phyloP scores from a whole-genome alignment of 192 early-diverging fungal species.

The Polychytrium aggregatum region DNA sequence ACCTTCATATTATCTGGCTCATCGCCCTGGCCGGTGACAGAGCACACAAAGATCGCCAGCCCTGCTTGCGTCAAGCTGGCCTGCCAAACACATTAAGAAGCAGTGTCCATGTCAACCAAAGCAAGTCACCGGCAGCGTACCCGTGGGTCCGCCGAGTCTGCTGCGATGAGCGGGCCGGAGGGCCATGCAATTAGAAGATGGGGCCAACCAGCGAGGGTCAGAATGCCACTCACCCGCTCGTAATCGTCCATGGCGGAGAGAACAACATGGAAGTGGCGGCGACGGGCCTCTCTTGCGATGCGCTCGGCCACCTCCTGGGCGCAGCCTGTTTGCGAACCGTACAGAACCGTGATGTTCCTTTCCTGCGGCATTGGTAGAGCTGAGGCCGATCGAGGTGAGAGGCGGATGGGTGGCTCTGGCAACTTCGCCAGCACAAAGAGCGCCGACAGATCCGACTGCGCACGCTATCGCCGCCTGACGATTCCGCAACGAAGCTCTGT shows the following conservation, averaged over 20 bases:
- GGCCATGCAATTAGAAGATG: too few species aligned
- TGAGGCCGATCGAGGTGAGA: too few species aligned
- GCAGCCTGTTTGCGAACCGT: slow-evolving; percentile 87
- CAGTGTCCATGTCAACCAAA: background rate
- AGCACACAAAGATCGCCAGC: slow-evolving; percentile 73
- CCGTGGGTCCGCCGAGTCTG: too few species aligned
- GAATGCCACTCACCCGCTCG: slow-evolving; percentile 46
- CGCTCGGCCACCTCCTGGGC: slow-evolving; percentile 82
- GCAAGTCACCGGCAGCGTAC: too few species aligned
- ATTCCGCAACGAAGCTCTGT: too few species aligned
- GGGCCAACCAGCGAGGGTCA: too few species aligned
- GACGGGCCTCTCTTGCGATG: slow-evolving; percentile 64
- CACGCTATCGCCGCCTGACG: too few species aligned
- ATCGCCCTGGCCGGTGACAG: slow-evolving; percentile 89
- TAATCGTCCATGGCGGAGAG: slow-evolving; percentile 71
- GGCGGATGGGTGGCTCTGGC: too few species aligned
- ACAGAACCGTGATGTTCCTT: slow-evolving; percentile 58
- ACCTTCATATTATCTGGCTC: slow-evolving; percentile 88
- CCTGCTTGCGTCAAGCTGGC: slow-evolving; percentile 42
- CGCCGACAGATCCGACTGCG: too few species aligned
- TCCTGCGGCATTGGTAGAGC: background rate
- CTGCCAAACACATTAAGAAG: slow-evolving; percentile 13
- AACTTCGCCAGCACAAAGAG: too few species aligned
- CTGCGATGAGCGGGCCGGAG: too few species aligned
- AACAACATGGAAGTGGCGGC: slow-evolving; percentile 53